Percentiles rank a stretch among this genome's conserved stretches.
These are phyloP conservation scores for Pyrenophora teres DNA, from an alignment of 2,329 filamentous ascomycete species.

Conservation along the genomic window DNA sequence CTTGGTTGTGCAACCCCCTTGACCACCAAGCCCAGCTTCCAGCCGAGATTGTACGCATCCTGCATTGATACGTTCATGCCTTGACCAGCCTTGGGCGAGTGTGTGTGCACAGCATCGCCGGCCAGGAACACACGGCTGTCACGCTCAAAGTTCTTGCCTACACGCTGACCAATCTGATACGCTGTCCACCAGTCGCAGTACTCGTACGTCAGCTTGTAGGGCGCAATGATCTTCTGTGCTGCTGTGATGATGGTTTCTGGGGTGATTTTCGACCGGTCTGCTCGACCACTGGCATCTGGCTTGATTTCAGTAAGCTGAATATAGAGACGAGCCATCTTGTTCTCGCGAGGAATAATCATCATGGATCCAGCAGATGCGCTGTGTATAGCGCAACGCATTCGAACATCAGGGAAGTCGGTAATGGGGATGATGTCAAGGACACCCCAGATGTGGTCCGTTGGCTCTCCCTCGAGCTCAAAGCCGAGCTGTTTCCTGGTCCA, in stretches of 20 bases:
- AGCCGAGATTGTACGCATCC: constrained; percentile 64
- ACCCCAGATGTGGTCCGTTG: constrained; percentile 59
- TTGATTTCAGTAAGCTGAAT: constrained; percentile 63
- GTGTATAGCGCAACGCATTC: constrained; percentile 63
- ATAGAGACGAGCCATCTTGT: constrained; percentile 66
- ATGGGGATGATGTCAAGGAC: constrained; percentile 59
- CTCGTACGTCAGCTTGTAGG: constrained; percentile 68
- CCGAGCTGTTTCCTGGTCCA: constrained; percentile 66
- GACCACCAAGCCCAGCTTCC: constrained; percentile 60
- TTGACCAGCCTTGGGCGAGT: constrained; percentile 67
- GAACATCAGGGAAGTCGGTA: constrained; percentile 65
- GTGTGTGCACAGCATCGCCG: constrained; percentile 67
- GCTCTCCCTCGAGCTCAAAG: constrained; percentile 61
- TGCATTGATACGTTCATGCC: constrained; percentile 77
- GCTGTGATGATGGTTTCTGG: constrained; percentile 65
- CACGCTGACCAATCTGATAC: constrained; percentile 70
- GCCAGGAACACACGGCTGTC: constrained; percentile 68
- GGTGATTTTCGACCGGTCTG: constrained; percentile 66
- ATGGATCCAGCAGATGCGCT: constrained; percentile 61
- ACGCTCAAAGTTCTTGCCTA: constrained; percentile 62
- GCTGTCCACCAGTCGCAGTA: constrained; percentile 71
- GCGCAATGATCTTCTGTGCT: constrained; percentile 67
- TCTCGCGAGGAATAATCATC: constrained; percentile 69
- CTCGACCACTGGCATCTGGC: constrained; percentile 51
- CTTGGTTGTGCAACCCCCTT: constrained; percentile 48